A percentile compares a stretch with the other conserved stretches of the same genome.
These are phyloP conservation scores for Kwoniella pini DNA, from an alignment of 768 basidiomycete genomes.

Conservation along the genomic window DNA sequence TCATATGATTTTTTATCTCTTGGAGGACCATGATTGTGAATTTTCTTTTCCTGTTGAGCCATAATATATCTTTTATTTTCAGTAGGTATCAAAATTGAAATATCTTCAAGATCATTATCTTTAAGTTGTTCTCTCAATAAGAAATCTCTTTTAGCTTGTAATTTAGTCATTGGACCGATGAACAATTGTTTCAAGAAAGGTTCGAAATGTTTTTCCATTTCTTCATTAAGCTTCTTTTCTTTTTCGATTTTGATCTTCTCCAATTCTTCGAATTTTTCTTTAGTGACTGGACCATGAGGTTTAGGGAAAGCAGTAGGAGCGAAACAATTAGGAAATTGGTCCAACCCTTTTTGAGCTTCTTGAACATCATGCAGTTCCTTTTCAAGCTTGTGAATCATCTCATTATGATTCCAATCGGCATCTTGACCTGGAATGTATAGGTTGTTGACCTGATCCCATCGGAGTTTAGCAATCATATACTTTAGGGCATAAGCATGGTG, in stretches of 20 bases:
- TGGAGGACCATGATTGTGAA: neutral
- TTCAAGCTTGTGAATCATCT: slow-evolving; percentile 40
- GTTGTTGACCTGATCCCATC: slow-evolving; percentile 42
- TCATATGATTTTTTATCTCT: slow-evolving; percentile 28
- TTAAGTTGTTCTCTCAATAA: slow-evolving; percentile 30
- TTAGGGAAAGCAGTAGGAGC: slow-evolving; percentile 32
- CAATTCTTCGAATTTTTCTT: slow-evolving; percentile 32
- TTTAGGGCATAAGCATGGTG: slow-evolving; percentile 35
- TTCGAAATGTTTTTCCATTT: slow-evolving; percentile 29
- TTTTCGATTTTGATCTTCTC: slow-evolving; percentile 21
- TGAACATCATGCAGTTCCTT: slow-evolving; percentile 32
- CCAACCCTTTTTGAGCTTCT: slow-evolving; percentile 37
- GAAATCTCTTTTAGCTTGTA: slow-evolving; percentile 35
- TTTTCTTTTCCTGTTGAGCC: slow-evolving; percentile 3
- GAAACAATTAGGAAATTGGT: slow-evolving; percentile 32
- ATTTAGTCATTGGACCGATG: slow-evolving; percentile 44
- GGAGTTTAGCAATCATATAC: slow-evolving; percentile 39
- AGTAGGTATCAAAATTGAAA: slow-evolving; percentile 29
- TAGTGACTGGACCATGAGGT: slow-evolving; percentile 37
- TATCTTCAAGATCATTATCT: slow-evolving; percentile 36
- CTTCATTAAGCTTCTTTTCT: slow-evolving; percentile 19
- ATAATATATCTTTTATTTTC: slow-evolving; percentile 25
- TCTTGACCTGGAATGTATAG: slow-evolving; percentile 35
- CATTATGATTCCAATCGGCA: slow-evolving; percentile 37
- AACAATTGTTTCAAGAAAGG: slow-evolving; percentile 43